Percentiles rank a stretch among this genome's conserved stretches.
phyloP scores from a whole-genome alignment of 345 rosid species.

The Tarenaya hassleriana region DNA sequence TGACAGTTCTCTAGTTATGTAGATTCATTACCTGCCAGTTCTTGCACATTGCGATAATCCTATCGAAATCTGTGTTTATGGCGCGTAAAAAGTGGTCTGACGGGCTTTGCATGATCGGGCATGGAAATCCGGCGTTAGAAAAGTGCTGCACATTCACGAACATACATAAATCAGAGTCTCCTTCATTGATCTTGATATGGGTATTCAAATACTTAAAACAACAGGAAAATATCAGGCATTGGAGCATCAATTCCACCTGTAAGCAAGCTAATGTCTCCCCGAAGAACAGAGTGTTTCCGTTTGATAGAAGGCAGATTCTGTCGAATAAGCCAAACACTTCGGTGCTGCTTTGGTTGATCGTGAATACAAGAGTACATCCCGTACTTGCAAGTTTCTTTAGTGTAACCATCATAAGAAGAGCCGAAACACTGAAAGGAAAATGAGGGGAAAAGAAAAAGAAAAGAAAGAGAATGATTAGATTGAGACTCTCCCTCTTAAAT shows the following conservation, averaged over 20 bases:
- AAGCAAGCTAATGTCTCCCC: constrained; percentile 98
- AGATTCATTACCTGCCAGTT: constrained; percentile 73
- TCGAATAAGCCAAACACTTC: constrained; percentile 99
- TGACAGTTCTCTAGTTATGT: not conserved
- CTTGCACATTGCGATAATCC: constrained; percentile 98
- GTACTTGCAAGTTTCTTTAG: constrained; percentile 93
- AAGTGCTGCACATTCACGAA: constrained; percentile 59
- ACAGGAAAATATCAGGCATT: too few species aligned
- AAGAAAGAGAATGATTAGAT: not conserved
- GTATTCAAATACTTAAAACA: not conserved
- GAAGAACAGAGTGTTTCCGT: constrained; percentile 93
- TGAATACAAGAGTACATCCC: constrained; percentile 90
- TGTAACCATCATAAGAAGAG: constrained; percentile 99
- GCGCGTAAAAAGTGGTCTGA: constrained; percentile 98
- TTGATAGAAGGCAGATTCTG: constrained; percentile 91
- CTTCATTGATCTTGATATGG: constrained; percentile 2
- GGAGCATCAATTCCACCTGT: constrained; percentile 44
- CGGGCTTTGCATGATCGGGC: constrained; percentile 99
- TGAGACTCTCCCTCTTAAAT: not conserved
- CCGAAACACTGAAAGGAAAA: constrained; percentile 99
- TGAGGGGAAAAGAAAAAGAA: constrained; percentile 17
- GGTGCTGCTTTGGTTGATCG: constrained; percentile 89
- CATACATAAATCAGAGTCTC: not conserved
- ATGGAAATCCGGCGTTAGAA: constrained; percentile 99
- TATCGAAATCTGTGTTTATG: constrained; percentile 95